Base-by-base conservation (phyloP, 2,329 filamentous ascomycete genomes). In the Seiridium unicorne region DNA sequence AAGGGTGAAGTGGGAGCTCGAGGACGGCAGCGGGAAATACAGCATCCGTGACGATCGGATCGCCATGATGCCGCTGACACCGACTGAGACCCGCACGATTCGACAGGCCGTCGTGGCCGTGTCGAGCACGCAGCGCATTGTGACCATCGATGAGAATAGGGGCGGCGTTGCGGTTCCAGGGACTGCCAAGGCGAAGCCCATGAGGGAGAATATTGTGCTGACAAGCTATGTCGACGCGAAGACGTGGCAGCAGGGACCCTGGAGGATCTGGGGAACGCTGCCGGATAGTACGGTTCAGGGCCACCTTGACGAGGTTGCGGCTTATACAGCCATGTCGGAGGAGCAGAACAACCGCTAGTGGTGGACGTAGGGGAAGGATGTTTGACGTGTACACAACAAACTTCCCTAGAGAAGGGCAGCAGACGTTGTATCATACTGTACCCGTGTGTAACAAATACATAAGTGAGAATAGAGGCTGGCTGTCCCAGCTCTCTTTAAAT, bases 181-280 rank as follows among this genome's bases (percentile, higher is more conserved):
- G 2, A 79, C 74, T 61, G 77, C 79, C 49, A 79, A 80, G 68
- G 76, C 81, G 64, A 81, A 83, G 67, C 76, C 84, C 55, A 79
- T 88, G 65, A 71, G 80, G 1, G 89, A 92, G 77, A 85, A 91
- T 68, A 64, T 92, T 4, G 87, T 90, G 44, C 64, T 92, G 51
- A 84, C 86, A 68, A 69, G 79, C 35, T 60, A 73, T 36, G 63
- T 83, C 48, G 74, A 81, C 68, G 75, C 74, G 51, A 72, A 69
- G 58, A 84, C 82, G 26, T 83, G 77, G 64, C 70, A 77, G 68
- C 71, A 79, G 59, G 74, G 72, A 35, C 76, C 80, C 2, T 92
- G 89, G 89, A 80, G 78, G 69, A 72, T 91, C 55, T 89, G 88
- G 83, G 89, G 89, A 11, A 89, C 85, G 26, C 76, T 84, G 36